A percentile compares a stretch with the other conserved stretches of the same genome.
phyloP scores from a whole-genome alignment of 371 early-diverging fungal genomes.

The Mucor sp. region DNA sequence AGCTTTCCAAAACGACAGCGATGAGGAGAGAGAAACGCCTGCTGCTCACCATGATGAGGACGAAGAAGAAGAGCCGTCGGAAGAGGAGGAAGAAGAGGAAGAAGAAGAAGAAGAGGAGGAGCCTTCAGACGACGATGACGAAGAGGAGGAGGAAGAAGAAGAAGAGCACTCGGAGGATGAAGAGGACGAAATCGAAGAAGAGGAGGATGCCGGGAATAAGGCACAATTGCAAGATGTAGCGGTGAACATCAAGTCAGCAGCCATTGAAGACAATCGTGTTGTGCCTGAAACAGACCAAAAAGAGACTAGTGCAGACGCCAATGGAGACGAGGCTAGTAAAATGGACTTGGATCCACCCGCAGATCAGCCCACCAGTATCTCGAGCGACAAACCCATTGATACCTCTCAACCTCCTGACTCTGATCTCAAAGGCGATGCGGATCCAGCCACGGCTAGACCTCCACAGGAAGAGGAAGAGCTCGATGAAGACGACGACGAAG shows the following conservation, averaged over 20 bases:
- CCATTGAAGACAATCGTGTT: background rate
- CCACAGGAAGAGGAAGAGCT: constrained; percentile 5
- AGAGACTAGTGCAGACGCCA: background rate
- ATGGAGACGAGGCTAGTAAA: background rate
- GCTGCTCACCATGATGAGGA: background rate
- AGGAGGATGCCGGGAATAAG: constrained; percentile 5
- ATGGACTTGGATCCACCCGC: background rate
- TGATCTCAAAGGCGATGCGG: background rate
- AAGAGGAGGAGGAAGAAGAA: constrained; percentile 8
- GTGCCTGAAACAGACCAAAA: background rate
- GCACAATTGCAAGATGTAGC: constrained; percentile 12
- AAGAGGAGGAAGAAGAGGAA: constrained; percentile 14
- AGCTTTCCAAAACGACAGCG: background rate
- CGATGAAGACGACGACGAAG: background rate
- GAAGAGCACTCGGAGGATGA: background rate
- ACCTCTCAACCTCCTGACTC: background rate
- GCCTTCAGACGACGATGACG: constrained; percentile 1
- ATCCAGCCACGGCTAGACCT: background rate
- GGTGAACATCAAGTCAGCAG: background rate
- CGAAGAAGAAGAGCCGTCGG: constrained; percentile 7
- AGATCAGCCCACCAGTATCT: background rate
- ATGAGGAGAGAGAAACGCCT: background rate
- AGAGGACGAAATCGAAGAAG: constrained; percentile 9
- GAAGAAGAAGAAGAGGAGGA: constrained; percentile 9
- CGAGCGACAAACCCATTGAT: background rate